Percentiles rank a stretch among this genome's conserved stretches.
Evolutionary conservation across 208 protist species (phyloP).

Genomic region (Phytomonas sp.): DNA sequence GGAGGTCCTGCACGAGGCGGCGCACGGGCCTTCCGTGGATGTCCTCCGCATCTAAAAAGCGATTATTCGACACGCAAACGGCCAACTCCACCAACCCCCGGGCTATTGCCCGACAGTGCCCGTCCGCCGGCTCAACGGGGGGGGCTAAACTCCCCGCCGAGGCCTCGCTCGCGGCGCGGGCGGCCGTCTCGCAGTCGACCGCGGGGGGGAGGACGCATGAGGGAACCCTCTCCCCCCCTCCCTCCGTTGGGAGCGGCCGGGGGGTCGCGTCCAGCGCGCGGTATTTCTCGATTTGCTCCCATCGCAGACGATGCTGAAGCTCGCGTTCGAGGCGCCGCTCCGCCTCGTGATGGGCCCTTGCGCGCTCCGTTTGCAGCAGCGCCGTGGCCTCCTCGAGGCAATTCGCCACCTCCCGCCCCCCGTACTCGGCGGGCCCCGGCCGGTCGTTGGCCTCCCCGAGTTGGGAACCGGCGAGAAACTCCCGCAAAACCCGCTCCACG

Average conservation of each 20-base stretch:
- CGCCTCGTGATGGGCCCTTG: not conserved
- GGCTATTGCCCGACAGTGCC: conserved; percentile 41
- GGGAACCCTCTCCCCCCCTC: not conserved
- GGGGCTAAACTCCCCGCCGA: not conserved
- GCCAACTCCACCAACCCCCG: conserved; percentile 51
- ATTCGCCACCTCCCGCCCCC: not conserved
- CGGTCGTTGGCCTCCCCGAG: not conserved
- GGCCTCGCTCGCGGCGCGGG: not conserved
- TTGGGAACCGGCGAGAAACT: not conserved
- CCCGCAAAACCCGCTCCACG: conserved; percentile 14
- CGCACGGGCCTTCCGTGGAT: conserved; percentile 34
- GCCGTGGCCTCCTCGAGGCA: not conserved
- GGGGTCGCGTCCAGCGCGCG: conserved; percentile 4
- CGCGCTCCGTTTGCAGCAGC: not conserved
- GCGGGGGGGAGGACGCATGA: not conserved
- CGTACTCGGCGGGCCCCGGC: not conserved
- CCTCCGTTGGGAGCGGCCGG: not conserved
- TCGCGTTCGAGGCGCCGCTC: conserved; percentile 11
- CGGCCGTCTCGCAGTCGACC: not conserved
- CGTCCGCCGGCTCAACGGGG: not conserved
- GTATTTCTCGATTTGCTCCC: conserved; percentile 4
- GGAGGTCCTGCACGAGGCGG: conserved; percentile 45
- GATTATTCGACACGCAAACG: conserved; percentile 65
- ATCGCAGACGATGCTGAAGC: conserved; percentile 10
- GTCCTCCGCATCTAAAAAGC: conserved; percentile 30